Evolutionary conservation across 257 asterid genomes (phyloP).

Genomic region (Solanum appendiculatum): DNA sequence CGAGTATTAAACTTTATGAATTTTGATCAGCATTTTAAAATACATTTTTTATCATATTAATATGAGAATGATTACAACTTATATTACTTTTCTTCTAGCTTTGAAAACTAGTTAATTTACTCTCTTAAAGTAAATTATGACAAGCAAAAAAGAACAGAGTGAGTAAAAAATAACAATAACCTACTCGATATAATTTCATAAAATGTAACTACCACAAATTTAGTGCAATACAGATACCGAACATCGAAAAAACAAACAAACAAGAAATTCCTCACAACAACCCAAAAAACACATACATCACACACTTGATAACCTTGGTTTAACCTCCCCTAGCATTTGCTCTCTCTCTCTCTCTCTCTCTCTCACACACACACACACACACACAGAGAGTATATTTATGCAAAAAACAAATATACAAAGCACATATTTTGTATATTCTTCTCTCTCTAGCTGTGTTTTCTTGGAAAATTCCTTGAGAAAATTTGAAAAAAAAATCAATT

Average conservation of each 20-base stretch:
- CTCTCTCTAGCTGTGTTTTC: background rate
- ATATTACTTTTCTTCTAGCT: background rate
- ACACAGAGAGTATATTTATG: no score
- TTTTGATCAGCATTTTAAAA: no score
- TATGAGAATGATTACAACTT: no score
- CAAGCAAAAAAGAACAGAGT: no score
- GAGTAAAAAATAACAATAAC: no score
- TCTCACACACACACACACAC: background rate
- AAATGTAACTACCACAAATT: no score
- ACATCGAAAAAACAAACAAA: no score
- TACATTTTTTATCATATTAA: no score
- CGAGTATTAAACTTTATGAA: fast-evolving
- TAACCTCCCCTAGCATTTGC: background rate
- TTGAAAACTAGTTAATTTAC: background rate
- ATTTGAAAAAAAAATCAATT: background rate
- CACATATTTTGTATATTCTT: background rate
- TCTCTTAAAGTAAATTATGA: background rate
- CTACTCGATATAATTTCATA: no score
- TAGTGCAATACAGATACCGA: fast-evolving
- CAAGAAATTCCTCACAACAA: background rate
- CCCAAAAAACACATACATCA: background rate
- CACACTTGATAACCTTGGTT: background rate
- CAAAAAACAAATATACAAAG: background rate
- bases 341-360: background rate
- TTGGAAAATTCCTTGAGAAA: background rate